Conservation (phyloP, 1,284 basidiomycete genomes). For the Cutaneotrichosporon daszewskae region DNA sequence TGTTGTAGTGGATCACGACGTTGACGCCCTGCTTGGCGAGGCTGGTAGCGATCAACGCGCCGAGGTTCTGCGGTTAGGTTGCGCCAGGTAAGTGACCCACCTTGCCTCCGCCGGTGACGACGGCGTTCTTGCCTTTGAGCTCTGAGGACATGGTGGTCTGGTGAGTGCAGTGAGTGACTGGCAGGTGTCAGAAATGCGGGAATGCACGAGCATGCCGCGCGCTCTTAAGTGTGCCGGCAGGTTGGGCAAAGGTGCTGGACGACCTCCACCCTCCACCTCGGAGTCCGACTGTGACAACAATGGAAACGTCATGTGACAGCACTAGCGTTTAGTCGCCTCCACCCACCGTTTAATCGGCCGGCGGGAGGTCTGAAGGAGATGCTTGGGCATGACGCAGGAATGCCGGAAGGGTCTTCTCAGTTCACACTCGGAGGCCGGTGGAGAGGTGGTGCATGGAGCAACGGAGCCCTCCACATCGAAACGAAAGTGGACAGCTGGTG, state of each 20-base stretch:
- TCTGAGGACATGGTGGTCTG: constrained; percentile 3
- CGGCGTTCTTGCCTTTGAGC: constrained; percentile 18
- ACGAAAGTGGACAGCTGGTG: background rate
- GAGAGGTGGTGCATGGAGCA: background rate
- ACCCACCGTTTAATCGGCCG: too few species aligned
- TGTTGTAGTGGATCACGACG: constrained; percentile 23
- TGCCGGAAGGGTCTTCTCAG: too few species aligned
- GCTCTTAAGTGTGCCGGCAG: too few species aligned
- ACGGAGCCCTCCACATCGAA: background rate
- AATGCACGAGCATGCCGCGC: too few species aligned
- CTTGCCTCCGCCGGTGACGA: constrained; percentile 21
- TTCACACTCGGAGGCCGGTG: constrained; percentile 1
- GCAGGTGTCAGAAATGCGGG: background rate
- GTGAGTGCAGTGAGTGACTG: background rate
- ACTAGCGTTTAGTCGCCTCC: background rate
- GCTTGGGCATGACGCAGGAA: too few species aligned
- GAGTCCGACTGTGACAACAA: background rate
- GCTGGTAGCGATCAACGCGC: constrained; percentile 17
- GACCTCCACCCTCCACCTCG: too few species aligned
- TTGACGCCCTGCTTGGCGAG: constrained; percentile 19
- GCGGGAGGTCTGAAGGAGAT: too few species aligned
- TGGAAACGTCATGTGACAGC: background rate
- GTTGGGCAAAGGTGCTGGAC: too few species aligned
- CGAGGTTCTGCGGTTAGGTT: constrained; percentile 20
- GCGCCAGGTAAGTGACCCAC: constrained; percentile 2